Base-by-base conservation (phyloP, 345 rosid genomes). In the Populus simonii region DNA sequence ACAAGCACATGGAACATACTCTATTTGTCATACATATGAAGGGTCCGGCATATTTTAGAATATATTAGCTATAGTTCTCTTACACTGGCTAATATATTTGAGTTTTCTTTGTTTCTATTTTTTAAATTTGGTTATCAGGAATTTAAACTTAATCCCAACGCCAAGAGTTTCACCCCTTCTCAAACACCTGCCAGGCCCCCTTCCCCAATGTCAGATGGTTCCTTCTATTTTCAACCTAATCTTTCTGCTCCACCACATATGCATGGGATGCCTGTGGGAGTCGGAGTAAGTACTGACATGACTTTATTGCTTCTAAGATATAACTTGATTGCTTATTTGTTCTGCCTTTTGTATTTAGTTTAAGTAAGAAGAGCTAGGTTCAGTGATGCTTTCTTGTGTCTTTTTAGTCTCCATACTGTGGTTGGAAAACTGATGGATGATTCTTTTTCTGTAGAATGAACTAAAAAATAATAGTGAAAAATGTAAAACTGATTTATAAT, bases 141-240 rank as follows among this genome's bases (percentile, higher is more conserved):
- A 88, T 96, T 96, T 84, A 96, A 84, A 80, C 89, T 90, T 53
- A 96, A 93, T 87, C 99, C 98, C 53, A 89, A 96, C 38, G 99
- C 98, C 23, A 91, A 92, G 91, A 92, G 97, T 77, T 94, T 91
- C 82, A 83, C 74, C 17, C 97, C 92, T 70, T 73, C 92, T 73
- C 90, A 86, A 74, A 62, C 84, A 8, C 79, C 88, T 81, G 84
- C 80, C 31, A 83, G 93, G 83, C 97, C 93, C 71, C 85, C 76
- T 68, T 83, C 98, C 67, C 92, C 95, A 29, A 77, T 86, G 6
- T n/a, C 92, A 25, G 94, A 93, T 80, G 82, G 82, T 71, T 87
- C 94, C 70, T 88, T 87, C 83, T 93, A 92, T 86, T 90, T 79
- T 83, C 88, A 89, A 35, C 70, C 91, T 57, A 84, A 79, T 69